These are phyloP conservation scores for Microcos paniculata DNA, from an alignment of 345 rosid species.

Conservation along the genomic window DNA sequence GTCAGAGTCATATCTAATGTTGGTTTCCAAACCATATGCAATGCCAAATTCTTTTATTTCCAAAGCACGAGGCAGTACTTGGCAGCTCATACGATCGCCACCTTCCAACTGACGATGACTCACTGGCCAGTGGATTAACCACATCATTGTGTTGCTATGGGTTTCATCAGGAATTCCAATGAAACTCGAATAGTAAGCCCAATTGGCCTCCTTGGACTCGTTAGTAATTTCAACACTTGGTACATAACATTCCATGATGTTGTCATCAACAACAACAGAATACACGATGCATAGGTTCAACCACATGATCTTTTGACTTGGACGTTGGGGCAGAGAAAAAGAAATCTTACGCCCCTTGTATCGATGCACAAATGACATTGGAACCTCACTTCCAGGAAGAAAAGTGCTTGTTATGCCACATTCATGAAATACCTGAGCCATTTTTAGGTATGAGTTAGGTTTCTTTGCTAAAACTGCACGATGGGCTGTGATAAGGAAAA, in stretches of 20 bases:
- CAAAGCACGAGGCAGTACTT: background rate
- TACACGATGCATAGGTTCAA: background rate
- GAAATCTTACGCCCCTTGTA: slow-evolving; percentile 1
- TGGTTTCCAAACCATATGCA: background rate
- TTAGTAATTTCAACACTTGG: background rate
- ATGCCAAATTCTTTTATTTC: background rate
- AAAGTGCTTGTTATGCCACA: slow-evolving; percentile 22
- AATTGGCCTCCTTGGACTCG: background rate
- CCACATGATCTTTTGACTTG: background rate
- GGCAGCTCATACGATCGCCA: background rate
- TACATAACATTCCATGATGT: background rate
- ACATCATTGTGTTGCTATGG: background rate
- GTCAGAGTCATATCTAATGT: background rate
- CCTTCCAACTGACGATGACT: background rate
- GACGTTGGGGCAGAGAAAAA: background rate
- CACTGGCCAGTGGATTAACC: background rate
- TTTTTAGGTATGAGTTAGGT: too few species aligned
- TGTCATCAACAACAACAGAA: background rate
- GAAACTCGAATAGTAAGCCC: slow-evolving; percentile 19
- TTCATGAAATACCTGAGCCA: slow-evolving; percentile 19
- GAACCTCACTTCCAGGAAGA: slow-evolving; percentile 20
- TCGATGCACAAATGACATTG: background rate
- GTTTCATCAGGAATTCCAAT: slow-evolving; percentile 6
- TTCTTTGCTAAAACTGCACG: too few species aligned
- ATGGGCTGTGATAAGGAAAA: too few species aligned